These are phyloP conservation scores for Rhodocollybia butyracea DNA, from an alignment of 768 basidiomycete genomes.

Conservation along the genomic window DNA sequence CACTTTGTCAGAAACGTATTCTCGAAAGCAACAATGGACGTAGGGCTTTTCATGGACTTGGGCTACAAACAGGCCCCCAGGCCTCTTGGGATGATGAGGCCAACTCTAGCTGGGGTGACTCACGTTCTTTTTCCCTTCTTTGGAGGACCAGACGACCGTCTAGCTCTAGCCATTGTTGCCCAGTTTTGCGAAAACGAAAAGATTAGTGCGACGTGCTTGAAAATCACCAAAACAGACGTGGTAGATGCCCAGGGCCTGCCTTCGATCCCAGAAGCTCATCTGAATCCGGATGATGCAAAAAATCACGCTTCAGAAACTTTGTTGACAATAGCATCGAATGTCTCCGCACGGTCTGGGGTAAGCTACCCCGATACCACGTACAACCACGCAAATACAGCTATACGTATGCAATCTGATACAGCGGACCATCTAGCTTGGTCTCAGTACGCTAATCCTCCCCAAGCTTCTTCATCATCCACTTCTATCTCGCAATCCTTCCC, in stretches of 20 bases:
- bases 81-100: neutral
- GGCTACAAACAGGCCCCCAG: conserved; percentile 18
- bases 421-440: conserved; percentile 81
- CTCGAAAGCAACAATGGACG: conserved; percentile 61
- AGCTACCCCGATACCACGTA: conserved; percentile 71
- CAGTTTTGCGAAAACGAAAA: conserved; percentile 73
- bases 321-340: neutral
- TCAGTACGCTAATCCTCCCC: conserved; percentile 42
- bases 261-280: conserved; percentile 24
- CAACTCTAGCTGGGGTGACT: neutral
- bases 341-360: conserved; percentile 2
- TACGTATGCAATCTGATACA: conserved; percentile 72
- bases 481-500: conserved; percentile 10
- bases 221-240: conserved; percentile 51
- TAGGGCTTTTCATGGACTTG: conserved; percentile 81
- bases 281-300: conserved; percentile 19
- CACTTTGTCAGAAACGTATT: conserved; percentile 86
- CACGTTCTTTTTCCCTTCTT: conserved; percentile 90
- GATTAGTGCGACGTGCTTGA: conserved; percentile 72
- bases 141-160: conserved; percentile 90
- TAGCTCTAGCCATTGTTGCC: conserved; percentile 79
- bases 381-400: conserved; percentile 58
- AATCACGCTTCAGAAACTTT: neutral
- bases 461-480: conserved; percentile 1
- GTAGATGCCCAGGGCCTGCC: conserved; percentile 8